A percentile compares a stretch with the other conserved stretches of the same genome.
phyloP scores from a whole-genome alignment of 1,284 basidiomycete genomes.

The Trametes hirsuta region DNA sequence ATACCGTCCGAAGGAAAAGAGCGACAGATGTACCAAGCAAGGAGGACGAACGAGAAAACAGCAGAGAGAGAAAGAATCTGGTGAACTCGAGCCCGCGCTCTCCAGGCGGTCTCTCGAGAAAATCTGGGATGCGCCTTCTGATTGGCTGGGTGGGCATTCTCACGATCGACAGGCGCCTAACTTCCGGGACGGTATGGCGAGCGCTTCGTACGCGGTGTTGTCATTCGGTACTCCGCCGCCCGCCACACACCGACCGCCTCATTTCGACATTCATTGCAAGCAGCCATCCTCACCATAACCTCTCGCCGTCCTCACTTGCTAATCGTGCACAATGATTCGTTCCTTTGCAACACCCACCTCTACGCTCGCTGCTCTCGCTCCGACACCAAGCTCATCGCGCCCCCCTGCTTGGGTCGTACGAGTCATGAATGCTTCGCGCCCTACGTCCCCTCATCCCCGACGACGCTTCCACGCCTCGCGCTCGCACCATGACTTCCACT shows the following conservation, averaged over 20 bases:
- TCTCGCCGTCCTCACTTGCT: too few relatives aligned
- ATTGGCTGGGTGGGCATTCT: constrained; percentile 15
- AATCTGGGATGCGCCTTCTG: constrained; percentile 23
- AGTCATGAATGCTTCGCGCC: constrained; percentile 5
- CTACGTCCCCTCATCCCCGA: background rate
- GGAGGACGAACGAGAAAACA: background rate
- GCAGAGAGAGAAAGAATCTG: background rate
- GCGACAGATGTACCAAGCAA: background rate
- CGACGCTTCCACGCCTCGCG: constrained; percentile 21
- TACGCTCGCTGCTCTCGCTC: background rate
- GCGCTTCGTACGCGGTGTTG: background rate
- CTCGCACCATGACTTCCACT: constrained; percentile 63
- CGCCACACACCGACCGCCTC: background rate
- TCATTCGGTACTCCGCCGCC: background rate
- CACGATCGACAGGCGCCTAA: constrained; percentile 6
- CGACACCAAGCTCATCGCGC: constrained; percentile 4
- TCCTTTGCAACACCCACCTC: constrained; percentile 5
- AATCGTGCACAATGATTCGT: constrained; percentile 6
- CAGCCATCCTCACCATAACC: background rate
- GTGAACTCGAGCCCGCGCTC: background rate
- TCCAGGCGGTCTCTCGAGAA: constrained; percentile 10
- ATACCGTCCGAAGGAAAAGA: constrained; percentile 38
- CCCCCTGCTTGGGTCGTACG: background rate
- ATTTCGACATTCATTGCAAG: background rate
- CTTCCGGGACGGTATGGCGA: background rate